These are phyloP conservation scores for Candida coleopterorum DNA, from an alignment of 805 yeast genomes.

Conservation along the genomic window DNA sequence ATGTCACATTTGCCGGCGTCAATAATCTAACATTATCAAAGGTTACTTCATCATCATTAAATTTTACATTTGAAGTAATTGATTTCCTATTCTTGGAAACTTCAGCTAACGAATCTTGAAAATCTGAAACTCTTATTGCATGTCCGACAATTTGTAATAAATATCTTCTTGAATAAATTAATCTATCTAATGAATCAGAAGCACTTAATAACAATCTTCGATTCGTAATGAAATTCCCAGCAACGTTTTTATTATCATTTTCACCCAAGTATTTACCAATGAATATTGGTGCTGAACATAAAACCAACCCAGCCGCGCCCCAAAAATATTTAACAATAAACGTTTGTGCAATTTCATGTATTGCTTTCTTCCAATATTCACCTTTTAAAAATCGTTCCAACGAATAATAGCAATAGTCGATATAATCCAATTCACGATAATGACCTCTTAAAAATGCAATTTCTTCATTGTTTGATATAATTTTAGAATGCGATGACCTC, in stretches of 20 bases:
- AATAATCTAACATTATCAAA: constrained; percentile 75
- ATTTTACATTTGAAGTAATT: constrained; percentile 19
- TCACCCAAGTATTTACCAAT: constrained; percentile 49
- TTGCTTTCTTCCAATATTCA: constrained; percentile 69
- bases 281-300: constrained; percentile 88
- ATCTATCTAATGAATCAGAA: constrained; percentile 81
- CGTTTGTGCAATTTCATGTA: constrained; percentile 81
- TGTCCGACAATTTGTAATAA: constrained; percentile 82
- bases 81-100: constrained; percentile 25
- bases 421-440: constrained; percentile 64
- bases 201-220: constrained; percentile 79
- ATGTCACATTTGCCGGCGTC: constrained; percentile 77
- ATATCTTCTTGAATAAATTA: constrained; percentile 80
- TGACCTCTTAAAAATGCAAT: constrained; percentile 84
- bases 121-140: constrained; percentile 66
- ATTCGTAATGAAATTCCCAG: constrained; percentile 86
- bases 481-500: constrained; percentile 75
- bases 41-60: constrained; percentile 52
- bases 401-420: constrained; percentile 78
- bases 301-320: constrained; percentile 90
- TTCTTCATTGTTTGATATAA: constrained; percentile 78
- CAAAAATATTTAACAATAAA: constrained; percentile 87
- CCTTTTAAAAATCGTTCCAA: constrained; percentile 71
- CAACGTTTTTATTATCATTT: constrained; percentile 40
- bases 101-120: constrained; percentile 57